These are phyloP conservation scores for Cichorium intybus DNA, from an alignment of 140 eudicot genomes.

Conservation along the genomic window DNA sequence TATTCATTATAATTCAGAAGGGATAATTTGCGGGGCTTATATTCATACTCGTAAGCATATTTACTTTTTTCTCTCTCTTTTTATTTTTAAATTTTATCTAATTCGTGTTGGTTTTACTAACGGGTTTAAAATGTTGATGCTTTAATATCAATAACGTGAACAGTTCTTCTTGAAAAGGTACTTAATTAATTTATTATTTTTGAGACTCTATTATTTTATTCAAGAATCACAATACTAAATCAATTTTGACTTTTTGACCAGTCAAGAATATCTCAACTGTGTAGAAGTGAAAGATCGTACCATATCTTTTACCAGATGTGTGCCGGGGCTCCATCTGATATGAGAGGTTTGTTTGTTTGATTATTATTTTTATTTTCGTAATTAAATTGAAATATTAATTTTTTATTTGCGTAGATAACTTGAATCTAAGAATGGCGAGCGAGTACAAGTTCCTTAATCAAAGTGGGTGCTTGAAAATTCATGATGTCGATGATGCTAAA, in stretches of 20 bases:
- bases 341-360: constrained; percentile 60
- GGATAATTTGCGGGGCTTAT: constrained; percentile 73
- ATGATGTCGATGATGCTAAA: constrained; percentile 69
- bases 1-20: constrained; percentile 58
- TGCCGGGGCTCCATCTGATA: constrained; percentile 77
- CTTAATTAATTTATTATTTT: neutral
- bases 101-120: constrained; percentile 19
- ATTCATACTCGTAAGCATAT: constrained; percentile 71
- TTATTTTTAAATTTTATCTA: constrained; percentile 9
- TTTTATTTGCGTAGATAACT: too few species aligned
- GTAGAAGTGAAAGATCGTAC: constrained; percentile 82
- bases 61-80: too few species aligned
- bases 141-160: constrained; percentile 23
- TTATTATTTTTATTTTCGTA: neutral
- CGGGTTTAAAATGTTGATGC: constrained; percentile 20
- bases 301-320: constrained; percentile 94
- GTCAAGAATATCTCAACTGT: constrained; percentile 90
- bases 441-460: constrained; percentile 75
- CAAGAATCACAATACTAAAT: constrained; percentile 2
- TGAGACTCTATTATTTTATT: neutral
- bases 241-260: constrained; percentile 31
- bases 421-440: constrained; percentile 62
- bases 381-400: too few species aligned
- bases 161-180: constrained; percentile 94
- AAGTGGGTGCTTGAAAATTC: constrained; percentile 65